phyloP scores from a whole-genome alignment of 2,329 filamentous ascomycete genomes.

The Conoideocrella luteorostrata region DNA sequence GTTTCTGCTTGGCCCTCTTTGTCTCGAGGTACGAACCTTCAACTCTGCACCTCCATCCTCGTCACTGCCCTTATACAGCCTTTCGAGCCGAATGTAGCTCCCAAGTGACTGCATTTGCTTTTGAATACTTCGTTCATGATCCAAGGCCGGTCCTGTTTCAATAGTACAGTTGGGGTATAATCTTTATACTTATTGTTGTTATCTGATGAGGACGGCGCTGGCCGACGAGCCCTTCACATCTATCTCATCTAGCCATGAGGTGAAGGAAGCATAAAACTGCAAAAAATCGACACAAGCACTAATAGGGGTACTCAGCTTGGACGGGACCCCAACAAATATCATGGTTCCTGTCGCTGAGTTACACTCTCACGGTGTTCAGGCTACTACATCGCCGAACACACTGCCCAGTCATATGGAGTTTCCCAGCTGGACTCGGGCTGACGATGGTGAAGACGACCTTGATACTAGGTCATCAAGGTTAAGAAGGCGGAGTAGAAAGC shows the following conservation, averaged over 20 bases:
- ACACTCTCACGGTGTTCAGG: background rate
- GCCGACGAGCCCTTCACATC: too few species aligned
- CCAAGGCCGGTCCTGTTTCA: too few species aligned
- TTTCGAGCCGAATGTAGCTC: background rate
- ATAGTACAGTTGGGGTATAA: too few species aligned
- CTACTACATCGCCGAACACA: background rate
- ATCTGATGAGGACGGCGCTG: too few species aligned
- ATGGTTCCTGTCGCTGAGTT: conserved; percentile 1
- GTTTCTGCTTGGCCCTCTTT: background rate
- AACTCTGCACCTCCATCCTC: background rate
- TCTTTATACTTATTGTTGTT: too few species aligned
- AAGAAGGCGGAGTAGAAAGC: conserved; percentile 1
- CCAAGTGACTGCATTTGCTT: background rate
- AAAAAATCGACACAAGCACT: too few species aligned
- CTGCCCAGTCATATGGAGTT: conserved; percentile 4
- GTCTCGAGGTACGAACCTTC: background rate
- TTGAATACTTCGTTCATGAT: too few species aligned
- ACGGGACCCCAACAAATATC: background rate
- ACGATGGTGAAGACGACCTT: background rate
- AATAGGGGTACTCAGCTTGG: too few species aligned
- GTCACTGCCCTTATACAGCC: background rate
- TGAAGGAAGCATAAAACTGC: too few species aligned
- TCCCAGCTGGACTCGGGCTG: conserved; percentile 2
- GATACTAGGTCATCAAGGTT: background rate
- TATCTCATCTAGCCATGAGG: too few species aligned